Conservation (phyloP, 2,329 filamentous ascomycete genomes). For the Sporothrix brunneoviolacea region DNA sequence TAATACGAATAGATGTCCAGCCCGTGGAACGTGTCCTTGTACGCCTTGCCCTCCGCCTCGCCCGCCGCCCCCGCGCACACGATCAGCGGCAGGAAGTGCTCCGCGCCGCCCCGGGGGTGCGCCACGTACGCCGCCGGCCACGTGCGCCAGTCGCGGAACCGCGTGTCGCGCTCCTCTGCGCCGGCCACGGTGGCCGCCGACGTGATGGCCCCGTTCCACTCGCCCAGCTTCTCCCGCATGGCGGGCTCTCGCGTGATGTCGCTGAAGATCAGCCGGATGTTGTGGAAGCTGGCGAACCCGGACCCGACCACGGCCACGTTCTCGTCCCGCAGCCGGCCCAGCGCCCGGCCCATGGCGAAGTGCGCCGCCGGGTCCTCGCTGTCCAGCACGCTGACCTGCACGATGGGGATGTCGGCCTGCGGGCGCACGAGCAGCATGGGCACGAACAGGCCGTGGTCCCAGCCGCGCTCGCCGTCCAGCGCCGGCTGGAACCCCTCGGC, state of each 20-base stretch:
- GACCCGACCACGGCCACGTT: conserved; percentile 52
- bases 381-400: conserved; percentile 50
- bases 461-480: conserved; percentile 38
- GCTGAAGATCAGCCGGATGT: conserved; percentile 41
- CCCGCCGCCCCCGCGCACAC: conserved; percentile 48
- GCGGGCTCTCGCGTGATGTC: conserved; percentile 18
- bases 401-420: conserved; percentile 43
- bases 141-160: conserved; percentile 40
- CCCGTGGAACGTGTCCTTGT: conserved; percentile 43
- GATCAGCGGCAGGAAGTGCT: conserved; percentile 54
- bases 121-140: conserved; percentile 43
- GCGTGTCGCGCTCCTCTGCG: conserved; percentile 30
- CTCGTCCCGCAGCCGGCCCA: conserved; percentile 40
- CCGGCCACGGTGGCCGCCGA: conserved; percentile 32
- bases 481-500: conserved; percentile 35
- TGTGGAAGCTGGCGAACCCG: conserved; percentile 53
- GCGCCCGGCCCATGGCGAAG: conserved; percentile 46
- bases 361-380: conserved; percentile 44
- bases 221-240: conserved; percentile 24
- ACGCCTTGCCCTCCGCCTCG: conserved; percentile 35
- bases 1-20: conserved; percentile 50
- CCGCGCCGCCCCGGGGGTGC: conserved; percentile 47
- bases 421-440: conserved; percentile 50
- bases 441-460: conserved; percentile 57
- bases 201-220: conserved; percentile 42